These are phyloP conservation scores for Paecilomyces formosus DNA, from an alignment of 2,329 filamentous ascomycete genomes.

Conservation along the genomic window DNA sequence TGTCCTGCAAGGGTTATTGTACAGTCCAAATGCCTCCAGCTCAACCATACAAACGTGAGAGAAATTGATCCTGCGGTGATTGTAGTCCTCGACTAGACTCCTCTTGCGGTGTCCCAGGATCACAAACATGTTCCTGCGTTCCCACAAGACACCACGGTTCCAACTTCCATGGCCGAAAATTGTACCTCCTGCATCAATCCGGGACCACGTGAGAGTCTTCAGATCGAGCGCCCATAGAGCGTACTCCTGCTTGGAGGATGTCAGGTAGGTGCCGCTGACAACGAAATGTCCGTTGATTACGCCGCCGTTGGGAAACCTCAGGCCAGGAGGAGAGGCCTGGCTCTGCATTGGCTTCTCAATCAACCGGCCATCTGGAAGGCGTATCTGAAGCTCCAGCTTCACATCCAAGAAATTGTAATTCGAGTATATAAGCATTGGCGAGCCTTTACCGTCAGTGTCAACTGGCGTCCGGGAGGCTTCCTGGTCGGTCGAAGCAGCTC, in stretches of 20 bases:
- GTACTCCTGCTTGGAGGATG: constrained; percentile 96
- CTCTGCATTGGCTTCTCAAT: constrained; percentile 80
- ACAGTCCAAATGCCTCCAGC: constrained; percentile 91
- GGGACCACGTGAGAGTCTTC: constrained; percentile 81
- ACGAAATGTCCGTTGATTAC: constrained; percentile 95
- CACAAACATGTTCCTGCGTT: constrained; percentile 87
- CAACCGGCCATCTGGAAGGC: constrained; percentile 73
- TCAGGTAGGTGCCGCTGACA: constrained; percentile 93
- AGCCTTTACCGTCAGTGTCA: constrained; percentile 32
- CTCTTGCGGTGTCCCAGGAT: constrained; percentile 90
- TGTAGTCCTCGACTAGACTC: constrained; percentile 94
- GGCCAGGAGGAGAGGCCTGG: constrained; percentile 76
- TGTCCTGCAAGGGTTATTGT: constrained; percentile 82
- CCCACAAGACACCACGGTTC: constrained; percentile 94
- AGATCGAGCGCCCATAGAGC: constrained; percentile 92
- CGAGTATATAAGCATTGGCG: constrained; percentile 89
- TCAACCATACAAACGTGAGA: constrained; percentile 95
- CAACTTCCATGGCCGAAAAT: constrained; percentile 97
- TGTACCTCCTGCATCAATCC: constrained; percentile 87
- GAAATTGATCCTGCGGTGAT: constrained; percentile 95
- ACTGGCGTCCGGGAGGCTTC: constrained; percentile 25
- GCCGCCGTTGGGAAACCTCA: constrained; percentile 92
- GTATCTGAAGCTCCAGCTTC: constrained; percentile 86
- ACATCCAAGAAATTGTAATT: constrained; percentile 99
- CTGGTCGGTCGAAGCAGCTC: constrained; percentile 32